These are phyloP conservation scores for Lepidium aucheri DNA, from an alignment of 345 rosid species.

Conservation along the genomic window DNA sequence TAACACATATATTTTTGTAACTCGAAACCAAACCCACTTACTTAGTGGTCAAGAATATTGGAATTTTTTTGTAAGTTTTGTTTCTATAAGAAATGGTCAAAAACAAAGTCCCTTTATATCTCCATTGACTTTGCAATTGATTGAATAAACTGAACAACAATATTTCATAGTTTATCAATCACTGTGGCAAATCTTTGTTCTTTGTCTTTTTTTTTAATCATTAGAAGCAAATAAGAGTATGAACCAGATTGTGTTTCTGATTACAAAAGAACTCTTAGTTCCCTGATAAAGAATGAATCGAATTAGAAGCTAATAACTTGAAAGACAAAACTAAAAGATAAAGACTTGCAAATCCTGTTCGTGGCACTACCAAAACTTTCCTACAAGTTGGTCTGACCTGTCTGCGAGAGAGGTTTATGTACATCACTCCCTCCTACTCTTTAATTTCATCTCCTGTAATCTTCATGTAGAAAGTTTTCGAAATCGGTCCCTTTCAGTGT, in stretches of 20 bases:
- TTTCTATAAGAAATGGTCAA: too few species aligned
- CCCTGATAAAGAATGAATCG: constrained; percentile 24
- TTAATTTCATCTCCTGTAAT: constrained; percentile 40
- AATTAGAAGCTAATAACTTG: constrained; percentile 15
- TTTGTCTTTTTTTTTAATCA: not conserved
- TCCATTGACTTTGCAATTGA: not conserved
- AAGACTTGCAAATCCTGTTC: constrained; percentile 17
- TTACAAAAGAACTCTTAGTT: constrained; percentile 12
- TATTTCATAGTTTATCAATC: not conserved
- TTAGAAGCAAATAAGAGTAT: constrained; percentile 14
- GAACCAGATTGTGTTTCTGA: constrained; percentile 10
- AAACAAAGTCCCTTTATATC: not conserved
- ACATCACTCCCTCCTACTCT: constrained; percentile 25
- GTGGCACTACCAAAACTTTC: constrained; percentile 29
- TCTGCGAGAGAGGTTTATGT: constrained; percentile 23
- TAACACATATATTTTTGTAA: too few species aligned
- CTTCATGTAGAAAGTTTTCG: constrained; percentile 46
- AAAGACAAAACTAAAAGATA: not conserved
- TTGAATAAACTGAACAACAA: not conserved
- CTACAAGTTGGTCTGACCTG: constrained; percentile 20
- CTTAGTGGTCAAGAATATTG: too few species aligned
- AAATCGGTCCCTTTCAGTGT: constrained; percentile 60
- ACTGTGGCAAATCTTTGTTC: not conserved
- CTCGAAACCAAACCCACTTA: too few species aligned
- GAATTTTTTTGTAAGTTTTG: too few species aligned